Conservation (phyloP, 257 asterid species). For the Solanum paucissectum region DNA sequence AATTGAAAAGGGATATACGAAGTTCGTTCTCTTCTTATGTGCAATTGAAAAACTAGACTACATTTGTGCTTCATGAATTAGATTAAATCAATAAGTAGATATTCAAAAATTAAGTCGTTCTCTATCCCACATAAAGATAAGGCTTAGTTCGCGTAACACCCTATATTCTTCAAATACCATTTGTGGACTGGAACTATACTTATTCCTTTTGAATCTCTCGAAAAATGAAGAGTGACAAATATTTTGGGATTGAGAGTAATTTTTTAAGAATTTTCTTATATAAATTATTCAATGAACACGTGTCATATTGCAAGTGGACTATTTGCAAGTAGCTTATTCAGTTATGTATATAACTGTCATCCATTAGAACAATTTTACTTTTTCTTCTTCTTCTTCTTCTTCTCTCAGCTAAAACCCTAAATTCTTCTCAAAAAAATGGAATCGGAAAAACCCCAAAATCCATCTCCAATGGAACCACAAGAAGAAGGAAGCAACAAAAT, state of each 20-base stretch:
- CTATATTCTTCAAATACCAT: background rate
- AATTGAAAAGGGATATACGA: background rate
- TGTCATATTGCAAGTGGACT: background rate
- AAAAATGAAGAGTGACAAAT: background rate
- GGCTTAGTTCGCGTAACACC: no score
- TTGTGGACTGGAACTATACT: background rate
- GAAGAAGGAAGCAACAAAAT: constrained; percentile 14
- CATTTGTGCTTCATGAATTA: background rate
- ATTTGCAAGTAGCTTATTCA: background rate
- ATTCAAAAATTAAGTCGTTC: no score
- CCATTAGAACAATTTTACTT: background rate
- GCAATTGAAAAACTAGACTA: background rate
- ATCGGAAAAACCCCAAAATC: background rate
- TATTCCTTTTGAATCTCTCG: background rate
- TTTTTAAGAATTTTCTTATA: background rate
- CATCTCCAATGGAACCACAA: background rate
- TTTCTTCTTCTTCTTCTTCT: background rate
- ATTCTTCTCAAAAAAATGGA: background rate
- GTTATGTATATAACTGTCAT: background rate
- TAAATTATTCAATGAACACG: background rate
- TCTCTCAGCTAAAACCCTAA: background rate
- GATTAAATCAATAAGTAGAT: no score
- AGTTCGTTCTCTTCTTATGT: background rate
- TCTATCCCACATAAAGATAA: no score
- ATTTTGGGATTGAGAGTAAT: background rate